phyloP scores from a whole-genome alignment of 106 monocot species.

The Dactylorhiza incarnata region DNA sequence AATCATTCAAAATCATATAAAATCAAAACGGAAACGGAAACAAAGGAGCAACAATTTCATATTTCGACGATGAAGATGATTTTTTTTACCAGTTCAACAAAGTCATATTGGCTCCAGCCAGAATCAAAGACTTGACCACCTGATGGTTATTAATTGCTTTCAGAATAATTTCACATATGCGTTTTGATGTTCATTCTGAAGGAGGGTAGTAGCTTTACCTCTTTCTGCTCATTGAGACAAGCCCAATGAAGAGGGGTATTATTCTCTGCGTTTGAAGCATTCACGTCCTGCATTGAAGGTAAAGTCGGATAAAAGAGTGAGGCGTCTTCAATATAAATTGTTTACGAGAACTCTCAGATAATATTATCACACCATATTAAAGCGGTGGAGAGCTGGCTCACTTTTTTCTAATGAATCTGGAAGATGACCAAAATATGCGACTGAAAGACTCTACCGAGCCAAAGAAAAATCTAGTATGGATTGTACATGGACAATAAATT shows the following conservation, averaged over 20 bases:
- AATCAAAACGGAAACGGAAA: background rate
- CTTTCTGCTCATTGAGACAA: conserved; percentile 85
- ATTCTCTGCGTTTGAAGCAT: conserved; percentile 64
- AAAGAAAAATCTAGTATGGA: too few relatives aligned
- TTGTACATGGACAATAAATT: too few relatives aligned
- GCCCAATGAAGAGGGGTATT: conserved; percentile 97
- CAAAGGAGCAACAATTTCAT: background rate
- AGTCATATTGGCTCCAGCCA: conserved; percentile 41
- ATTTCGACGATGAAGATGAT: background rate
- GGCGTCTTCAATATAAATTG: background rate
- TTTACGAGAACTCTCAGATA: background rate
- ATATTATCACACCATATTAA: background rate
- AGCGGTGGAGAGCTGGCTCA: too few relatives aligned
- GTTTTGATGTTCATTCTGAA: background rate
- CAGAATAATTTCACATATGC: background rate
- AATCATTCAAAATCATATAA: background rate
- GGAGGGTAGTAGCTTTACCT: conserved; percentile 29
- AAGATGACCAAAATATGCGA: too few relatives aligned
- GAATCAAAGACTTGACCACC: conserved; percentile 71
- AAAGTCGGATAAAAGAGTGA: background rate
- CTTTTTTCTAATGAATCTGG: too few relatives aligned
- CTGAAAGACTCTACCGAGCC: too few relatives aligned
- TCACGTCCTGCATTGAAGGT: conserved; percentile 54
- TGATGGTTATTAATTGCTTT: conserved; percentile 12
- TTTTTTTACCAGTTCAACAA: background rate